phyloP scores from a whole-genome alignment of 495 filamentous ascomycete genomes.

The Cryomyces antarcticus region DNA sequence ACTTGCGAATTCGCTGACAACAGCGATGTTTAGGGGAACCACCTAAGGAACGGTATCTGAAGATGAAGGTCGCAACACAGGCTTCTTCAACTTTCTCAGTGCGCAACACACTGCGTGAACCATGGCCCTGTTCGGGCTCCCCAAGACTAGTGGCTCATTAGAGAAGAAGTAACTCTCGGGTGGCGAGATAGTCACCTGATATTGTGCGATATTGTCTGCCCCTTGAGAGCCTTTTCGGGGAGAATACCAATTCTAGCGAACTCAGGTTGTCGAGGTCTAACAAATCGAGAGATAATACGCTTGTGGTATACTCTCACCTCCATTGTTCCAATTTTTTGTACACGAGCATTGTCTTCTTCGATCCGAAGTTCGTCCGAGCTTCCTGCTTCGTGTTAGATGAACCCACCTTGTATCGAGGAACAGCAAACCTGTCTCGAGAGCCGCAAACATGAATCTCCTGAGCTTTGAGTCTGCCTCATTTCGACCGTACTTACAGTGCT shows the following conservation, averaged over 20 bases:
- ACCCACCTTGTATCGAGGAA: neutral
- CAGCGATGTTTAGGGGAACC: neutral
- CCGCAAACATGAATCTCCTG: neutral
- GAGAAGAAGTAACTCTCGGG: neutral
- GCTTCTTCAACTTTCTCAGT: neutral
- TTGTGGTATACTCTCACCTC: neutral
- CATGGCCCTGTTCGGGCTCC: neutral
- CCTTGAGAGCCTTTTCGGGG: constrained; percentile 9
- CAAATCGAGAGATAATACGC: neutral
- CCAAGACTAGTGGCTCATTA: neutral
- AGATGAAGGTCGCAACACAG: constrained; percentile 4
- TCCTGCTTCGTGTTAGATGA: neutral
- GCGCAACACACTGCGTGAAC: neutral
- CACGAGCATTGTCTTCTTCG: neutral
- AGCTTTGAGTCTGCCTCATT: neutral
- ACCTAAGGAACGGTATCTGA: constrained; percentile 9
- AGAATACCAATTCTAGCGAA: neutral
- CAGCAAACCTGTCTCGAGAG: neutral
- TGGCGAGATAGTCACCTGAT: neutral
- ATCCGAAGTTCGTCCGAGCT: neutral
- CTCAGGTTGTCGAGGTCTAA: neutral
- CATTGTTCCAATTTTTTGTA: neutral
- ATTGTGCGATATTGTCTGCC: constrained; percentile 8
- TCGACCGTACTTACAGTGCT: neutral
- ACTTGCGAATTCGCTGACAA: neutral